These are phyloP conservation scores for Cutaneotrichosporon dermatis DNA, from an alignment of 1,284 basidiomycete genomes.

Conservation along the genomic window DNA sequence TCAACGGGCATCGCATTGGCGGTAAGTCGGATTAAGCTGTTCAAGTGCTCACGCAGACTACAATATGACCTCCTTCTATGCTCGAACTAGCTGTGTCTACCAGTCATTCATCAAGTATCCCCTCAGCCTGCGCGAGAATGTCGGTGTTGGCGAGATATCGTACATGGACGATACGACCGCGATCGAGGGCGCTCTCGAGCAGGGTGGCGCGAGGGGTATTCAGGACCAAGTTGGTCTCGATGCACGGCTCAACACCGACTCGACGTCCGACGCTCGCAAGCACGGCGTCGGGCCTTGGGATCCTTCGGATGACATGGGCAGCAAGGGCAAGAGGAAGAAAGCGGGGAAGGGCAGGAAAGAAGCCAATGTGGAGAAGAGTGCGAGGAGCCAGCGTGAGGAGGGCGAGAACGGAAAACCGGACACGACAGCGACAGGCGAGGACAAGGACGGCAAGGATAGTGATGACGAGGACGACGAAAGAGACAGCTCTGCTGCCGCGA, in stretches of 20 bases:
- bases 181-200: slow-evolving; percentile 59
- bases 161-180: slow-evolving; percentile 43
- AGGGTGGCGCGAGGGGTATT: slow-evolving; percentile 59
- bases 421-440: background rate
- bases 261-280: background rate
- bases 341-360: too few species aligned
- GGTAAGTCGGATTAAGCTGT: background rate
- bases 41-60: background rate
- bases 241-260: slow-evolving; percentile 2
- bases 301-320: background rate
- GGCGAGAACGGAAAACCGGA: background rate
- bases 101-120: slow-evolving; percentile 75
- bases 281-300: too few species aligned
- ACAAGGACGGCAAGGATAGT: background rate
- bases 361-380: background rate
- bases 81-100: slow-evolving; percentile 68
- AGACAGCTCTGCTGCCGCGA: background rate
- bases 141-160: slow-evolving; percentile 64
- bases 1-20: slow-evolving; percentile 59
- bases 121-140: slow-evolving; percentile 67
- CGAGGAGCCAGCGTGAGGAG: background rate
- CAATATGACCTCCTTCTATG: slow-evolving; percentile 57
- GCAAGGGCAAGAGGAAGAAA: background rate
- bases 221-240: slow-evolving; percentile 20
- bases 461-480: background rate